phyloP scores from a whole-genome alignment of 257 asterid genomes.

The Nicotiana attenuata region DNA sequence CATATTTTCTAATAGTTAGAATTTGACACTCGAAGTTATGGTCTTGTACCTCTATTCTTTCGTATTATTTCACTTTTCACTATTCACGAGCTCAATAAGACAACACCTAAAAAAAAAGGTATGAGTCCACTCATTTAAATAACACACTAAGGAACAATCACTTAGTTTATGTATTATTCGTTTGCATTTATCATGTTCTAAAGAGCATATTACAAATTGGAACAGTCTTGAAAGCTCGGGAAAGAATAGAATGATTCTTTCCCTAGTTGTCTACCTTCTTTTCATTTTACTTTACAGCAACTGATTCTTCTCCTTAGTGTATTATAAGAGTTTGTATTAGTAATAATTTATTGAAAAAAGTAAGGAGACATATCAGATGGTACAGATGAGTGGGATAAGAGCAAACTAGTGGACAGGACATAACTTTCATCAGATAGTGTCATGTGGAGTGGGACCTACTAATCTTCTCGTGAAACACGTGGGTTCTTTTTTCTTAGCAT shows the following conservation, averaged over 20 bases:
- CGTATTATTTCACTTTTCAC: no score
- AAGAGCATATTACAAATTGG: not conserved
- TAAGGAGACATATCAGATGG: not conserved
- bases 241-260: conserved; percentile 70
- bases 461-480: no score
- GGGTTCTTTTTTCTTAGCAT: no score
- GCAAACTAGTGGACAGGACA: not conserved
- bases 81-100: not conserved
- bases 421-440: not conserved
- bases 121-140: not conserved
- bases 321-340: not conserved
- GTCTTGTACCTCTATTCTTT: no score
- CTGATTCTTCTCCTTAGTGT: conserved; percentile 1
- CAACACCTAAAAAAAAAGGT: not conserved
- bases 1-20: no score
- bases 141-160: not conserved
- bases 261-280: conserved; percentile 1
- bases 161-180: not conserved
- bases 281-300: not conserved
- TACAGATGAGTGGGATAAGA: not conserved
- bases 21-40: no score
- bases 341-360: not conserved
- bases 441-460: no score
- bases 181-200: not conserved
- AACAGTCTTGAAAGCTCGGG: conserved; percentile 52